Evolutionary conservation across 2,329 filamentous ascomycete genomes (phyloP).

Genomic region (Coniochaeta sp.): DNA sequence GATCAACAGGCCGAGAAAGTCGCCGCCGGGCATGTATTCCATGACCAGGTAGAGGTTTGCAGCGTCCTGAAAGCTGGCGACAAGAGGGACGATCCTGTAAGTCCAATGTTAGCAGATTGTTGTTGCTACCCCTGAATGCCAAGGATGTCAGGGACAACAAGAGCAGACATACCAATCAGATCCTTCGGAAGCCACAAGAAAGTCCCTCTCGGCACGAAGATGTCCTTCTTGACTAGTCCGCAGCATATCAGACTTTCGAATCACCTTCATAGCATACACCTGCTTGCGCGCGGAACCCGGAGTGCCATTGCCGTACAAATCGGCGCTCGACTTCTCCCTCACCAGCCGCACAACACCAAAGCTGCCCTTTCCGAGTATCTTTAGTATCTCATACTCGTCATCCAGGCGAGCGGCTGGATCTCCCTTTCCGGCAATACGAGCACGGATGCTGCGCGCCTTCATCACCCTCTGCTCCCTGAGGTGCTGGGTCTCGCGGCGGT

Average conservation of each 20-base stretch:
- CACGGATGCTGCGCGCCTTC: constrained; percentile 50
- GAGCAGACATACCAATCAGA: constrained; percentile 60
- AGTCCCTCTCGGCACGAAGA: constrained; percentile 83
- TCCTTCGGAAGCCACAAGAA: constrained; percentile 81
- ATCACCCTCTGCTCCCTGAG: constrained; percentile 66
- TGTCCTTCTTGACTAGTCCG: constrained; percentile 88
- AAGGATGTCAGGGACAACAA: background rate
- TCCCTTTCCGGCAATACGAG: constrained; percentile 34
- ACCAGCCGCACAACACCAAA: constrained; percentile 90
- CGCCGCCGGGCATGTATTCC: constrained; percentile 97
- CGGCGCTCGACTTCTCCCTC: constrained; percentile 45
- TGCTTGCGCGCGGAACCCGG: constrained; percentile 31
- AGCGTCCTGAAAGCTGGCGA: constrained; percentile 83
- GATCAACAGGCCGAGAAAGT: constrained; percentile 83
- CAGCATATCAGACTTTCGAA: constrained; percentile 89
- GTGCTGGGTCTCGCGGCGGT: constrained; percentile 62
- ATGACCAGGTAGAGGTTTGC: constrained; percentile 86
- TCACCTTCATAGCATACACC: constrained; percentile 95
- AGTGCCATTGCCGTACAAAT: constrained; percentile 5
- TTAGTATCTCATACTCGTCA: constrained; percentile 72
- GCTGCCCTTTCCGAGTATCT: constrained; percentile 84
- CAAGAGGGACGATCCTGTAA: constrained; percentile 71
- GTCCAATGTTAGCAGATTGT: background rate
- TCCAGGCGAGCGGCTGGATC: constrained; percentile 26
- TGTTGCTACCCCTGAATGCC: background rate